phyloP scores from a whole-genome alignment of 2,329 filamentous ascomycete genomes.

The Aspergillus quadricinctus region DNA sequence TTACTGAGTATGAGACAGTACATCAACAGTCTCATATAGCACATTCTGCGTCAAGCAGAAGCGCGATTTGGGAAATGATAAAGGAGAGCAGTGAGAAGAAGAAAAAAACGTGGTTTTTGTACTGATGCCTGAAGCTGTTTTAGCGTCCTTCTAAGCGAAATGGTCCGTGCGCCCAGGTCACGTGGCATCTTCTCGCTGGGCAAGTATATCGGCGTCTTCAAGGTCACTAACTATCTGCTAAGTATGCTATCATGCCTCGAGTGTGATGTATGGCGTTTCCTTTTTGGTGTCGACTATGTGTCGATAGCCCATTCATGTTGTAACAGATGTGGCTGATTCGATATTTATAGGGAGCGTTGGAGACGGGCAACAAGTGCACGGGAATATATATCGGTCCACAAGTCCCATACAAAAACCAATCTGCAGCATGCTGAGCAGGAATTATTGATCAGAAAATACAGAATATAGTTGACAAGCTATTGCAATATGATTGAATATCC shows the following conservation, averaged over 20 bases:
- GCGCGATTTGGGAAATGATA: constrained; percentile 18
- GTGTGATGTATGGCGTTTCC: too few relatives aligned
- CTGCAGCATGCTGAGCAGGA: not conserved
- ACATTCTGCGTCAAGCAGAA: constrained; percentile 24
- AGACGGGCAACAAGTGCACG: not conserved
- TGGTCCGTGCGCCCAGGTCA: constrained; percentile 27
- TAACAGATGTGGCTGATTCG: not conserved
- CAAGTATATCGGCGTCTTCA: too few relatives aligned
- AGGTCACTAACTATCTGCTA: not conserved
- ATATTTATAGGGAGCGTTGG: not conserved
- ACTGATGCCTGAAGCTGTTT: constrained; percentile 10
- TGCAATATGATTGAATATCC: not conserved
- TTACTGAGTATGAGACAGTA: constrained; percentile 21
- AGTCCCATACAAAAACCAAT: not conserved
- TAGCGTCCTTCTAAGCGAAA: constrained; percentile 30
- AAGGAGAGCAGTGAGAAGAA: constrained; percentile 11
- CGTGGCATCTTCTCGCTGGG: constrained; percentile 16
- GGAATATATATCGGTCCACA: not conserved
- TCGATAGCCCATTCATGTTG: too few relatives aligned
- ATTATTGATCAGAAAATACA: not conserved
- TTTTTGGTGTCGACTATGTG: too few relatives aligned
- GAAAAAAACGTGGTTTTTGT: constrained; percentile 13
- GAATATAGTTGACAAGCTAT: too few relatives aligned
- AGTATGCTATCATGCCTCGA: not conserved
- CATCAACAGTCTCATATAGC: constrained; percentile 18